Base-by-base conservation (phyloP, 2,329 filamentous ascomycete genomes). In the Mycosphaerelloides madeirae region DNA sequence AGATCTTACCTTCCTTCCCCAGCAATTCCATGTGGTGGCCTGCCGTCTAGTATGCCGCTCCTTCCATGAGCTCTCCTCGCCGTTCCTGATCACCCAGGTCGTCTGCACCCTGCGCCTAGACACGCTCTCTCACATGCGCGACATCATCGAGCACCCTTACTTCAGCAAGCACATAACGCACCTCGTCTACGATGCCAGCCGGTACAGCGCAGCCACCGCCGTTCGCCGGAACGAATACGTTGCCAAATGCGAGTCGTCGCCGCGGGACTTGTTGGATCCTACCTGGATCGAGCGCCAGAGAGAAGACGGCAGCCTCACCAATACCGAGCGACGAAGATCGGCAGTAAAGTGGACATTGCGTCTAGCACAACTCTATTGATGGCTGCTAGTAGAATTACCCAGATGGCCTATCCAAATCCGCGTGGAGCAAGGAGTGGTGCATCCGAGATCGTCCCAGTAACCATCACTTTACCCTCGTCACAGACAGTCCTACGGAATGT, bases 61-160 rank as follows among this genome's bases (percentile, higher is more conserved):
- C 12, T 49, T 53, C 29, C 41, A 46, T 6, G 31, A 51, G 20
- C 37, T 48, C 18, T 44, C 48, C 46, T 51, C 48, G 34, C 51
- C 40, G n/a, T 51, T 40, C 25, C 41, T 53, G 5, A 45, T 51
- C 25, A 42, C 44, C 3, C 12, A 29, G n/a, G 40, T 51, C 9
- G 39, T 51, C 9, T 51, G 44, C 32, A 45, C 45, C 1, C 22
- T 13, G 13, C 38, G 51, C 5, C 31, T 43, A n/a, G 38, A 47
- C 13, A 36, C 32, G 11, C 22, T 51, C 15, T 33, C 35, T 3
- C 41, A 41, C 19, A 14, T 51, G 1, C 19, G 36, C 2, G 45
- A 53, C 15, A 18, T 54, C 0, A n/a, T 49, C 7, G 31, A 54
- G 15, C 46, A 49, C 20, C 43, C 44, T 2, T 51, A 48, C 41